These are phyloP conservation scores for Azolla pinnata DNA, from an alignment of 75 land plant genomes.

Conservation along the genomic window DNA sequence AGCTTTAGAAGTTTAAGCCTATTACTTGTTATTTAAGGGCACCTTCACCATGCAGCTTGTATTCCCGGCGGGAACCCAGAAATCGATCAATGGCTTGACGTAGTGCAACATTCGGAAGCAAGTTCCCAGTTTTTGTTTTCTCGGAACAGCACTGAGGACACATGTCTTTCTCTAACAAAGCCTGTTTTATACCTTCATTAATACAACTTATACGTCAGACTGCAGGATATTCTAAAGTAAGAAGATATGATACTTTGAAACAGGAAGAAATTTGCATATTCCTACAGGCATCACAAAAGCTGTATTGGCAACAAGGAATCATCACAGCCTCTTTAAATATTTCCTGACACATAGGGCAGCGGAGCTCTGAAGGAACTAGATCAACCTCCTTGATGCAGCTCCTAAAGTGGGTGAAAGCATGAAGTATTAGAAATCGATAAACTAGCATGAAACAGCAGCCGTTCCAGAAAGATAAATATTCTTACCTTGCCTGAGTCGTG, in stretches of 20 bases:
- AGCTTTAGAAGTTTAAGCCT: background rate
- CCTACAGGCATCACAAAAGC: slow-evolving; percentile 81
- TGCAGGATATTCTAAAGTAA: background rate
- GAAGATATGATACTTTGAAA: background rate
- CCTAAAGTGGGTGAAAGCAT: too few relatives aligned
- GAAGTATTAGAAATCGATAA: too few relatives aligned
- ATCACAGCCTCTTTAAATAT: slow-evolving; percentile 80
- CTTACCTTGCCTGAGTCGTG: too few relatives aligned
- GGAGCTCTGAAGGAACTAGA: slow-evolving; percentile 57
- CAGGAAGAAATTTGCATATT: background rate
- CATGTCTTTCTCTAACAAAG: slow-evolving; percentile 31
- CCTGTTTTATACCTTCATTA: slow-evolving; percentile 43
- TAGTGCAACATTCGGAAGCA: slow-evolving; percentile 71
- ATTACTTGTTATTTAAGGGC: slow-evolving; percentile 13
- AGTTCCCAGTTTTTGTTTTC: slow-evolving; percentile 43
- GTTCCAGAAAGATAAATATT: too few relatives aligned
- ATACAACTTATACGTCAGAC: too few relatives aligned
- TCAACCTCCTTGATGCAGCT: slow-evolving; percentile 29
- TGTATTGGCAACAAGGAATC: slow-evolving; percentile 90
- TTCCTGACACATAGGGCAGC: slow-evolving; percentile 55
- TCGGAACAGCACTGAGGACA: slow-evolving; percentile 73
- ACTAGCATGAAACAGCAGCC: too few relatives aligned
- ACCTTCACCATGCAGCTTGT: slow-evolving; percentile 27
- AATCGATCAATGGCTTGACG: slow-evolving; percentile 74
- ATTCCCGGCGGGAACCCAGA: slow-evolving; percentile 38